Evolutionary conservation across 192 early-diverging fungal species (phyloP).

Genomic region (Cladochytrium replicatum): DNA sequence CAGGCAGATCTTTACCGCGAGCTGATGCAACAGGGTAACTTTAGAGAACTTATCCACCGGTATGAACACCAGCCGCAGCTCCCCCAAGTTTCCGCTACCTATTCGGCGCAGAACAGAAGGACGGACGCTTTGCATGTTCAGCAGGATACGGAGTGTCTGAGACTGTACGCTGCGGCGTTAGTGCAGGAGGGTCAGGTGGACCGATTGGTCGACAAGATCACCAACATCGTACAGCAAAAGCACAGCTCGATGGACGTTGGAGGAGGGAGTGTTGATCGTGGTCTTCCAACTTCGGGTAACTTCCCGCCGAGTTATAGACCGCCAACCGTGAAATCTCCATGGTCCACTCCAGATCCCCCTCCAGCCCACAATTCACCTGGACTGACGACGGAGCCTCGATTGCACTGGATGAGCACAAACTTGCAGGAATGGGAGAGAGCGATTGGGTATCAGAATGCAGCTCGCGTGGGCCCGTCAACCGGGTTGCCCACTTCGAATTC

Average conservation of each 20-base stretch:
- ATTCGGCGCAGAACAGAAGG: slow-evolving; percentile 4
- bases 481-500: neutral
- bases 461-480: slow-evolving; percentile 1
- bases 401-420: slow-evolving; percentile 21
- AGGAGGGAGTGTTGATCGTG: too few relatives aligned
- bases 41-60: slow-evolving; percentile 21
- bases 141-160: slow-evolving; percentile 23
- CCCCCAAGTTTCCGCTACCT: slow-evolving; percentile 1
- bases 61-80: slow-evolving; percentile 41
- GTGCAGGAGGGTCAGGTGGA: slow-evolving; percentile 23
- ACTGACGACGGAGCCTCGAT: too few relatives aligned
- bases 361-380: too few relatives aligned
- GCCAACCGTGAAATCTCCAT: too few relatives aligned
- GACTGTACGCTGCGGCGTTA: slow-evolving; percentile 26
- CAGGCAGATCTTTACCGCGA: slow-evolving; percentile 31
- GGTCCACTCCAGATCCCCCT: too few relatives aligned
- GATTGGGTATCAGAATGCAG: slow-evolving; percentile 1
- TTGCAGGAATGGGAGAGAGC: slow-evolving; percentile 17
- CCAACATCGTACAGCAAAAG: slow-evolving; percentile 14
- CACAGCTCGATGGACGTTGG: too few relatives aligned
- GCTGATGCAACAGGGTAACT: slow-evolving; percentile 15
- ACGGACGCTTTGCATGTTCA: slow-evolving; percentile 24
- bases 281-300: too few relatives aligned
- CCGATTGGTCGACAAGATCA: too few relatives aligned
- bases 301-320: too few relatives aligned